These are phyloP conservation scores for Phaseolus coccineus DNA, from an alignment of 331 rosid genomes.

Conservation along the genomic window DNA sequence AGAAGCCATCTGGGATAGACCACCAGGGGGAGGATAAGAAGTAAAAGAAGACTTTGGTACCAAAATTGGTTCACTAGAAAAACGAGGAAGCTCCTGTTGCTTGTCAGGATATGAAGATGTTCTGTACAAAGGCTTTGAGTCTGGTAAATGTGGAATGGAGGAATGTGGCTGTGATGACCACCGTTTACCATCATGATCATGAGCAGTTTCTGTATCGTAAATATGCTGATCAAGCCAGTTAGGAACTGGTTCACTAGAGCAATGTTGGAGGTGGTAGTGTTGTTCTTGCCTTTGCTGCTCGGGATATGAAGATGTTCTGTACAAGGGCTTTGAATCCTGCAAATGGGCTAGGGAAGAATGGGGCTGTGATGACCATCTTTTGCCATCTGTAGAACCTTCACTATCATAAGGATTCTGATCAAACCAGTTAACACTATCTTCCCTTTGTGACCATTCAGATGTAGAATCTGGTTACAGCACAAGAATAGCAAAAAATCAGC, in stretches of 20 bases:
- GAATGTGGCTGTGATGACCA: slow-evolving; percentile 76
- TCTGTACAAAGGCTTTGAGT: slow-evolving; percentile 57
- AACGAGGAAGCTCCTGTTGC: slow-evolving; percentile 62
- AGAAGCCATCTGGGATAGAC: slow-evolving; percentile 59
- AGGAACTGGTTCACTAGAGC: slow-evolving; percentile 53
- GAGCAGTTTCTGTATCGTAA: slow-evolving; percentile 53
- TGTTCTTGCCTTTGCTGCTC: slow-evolving; percentile 49
- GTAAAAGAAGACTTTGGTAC: slow-evolving; percentile 64
- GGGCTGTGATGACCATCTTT: slow-evolving; percentile 52
- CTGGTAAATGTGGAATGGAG: slow-evolving; percentile 47
- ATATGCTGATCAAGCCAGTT: slow-evolving; percentile 70
- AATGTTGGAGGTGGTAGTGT: slow-evolving; percentile 53
- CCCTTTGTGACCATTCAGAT: slow-evolving; percentile 55
- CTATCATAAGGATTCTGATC: slow-evolving; percentile 48
- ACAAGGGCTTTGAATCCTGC: slow-evolving; percentile 55
- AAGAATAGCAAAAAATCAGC: slow-evolving; percentile 36
- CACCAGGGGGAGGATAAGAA: slow-evolving; percentile 79
- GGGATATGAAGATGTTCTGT: slow-evolving; percentile 52
- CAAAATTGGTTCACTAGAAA: slow-evolving; percentile 63
- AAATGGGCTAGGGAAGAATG: slow-evolving; percentile 50
- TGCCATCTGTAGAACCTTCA: slow-evolving; percentile 59
- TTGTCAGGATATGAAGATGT: slow-evolving; percentile 61
- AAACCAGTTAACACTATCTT: slow-evolving; percentile 42
- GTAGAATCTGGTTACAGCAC: slow-evolving; percentile 57
- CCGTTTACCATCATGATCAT: slow-evolving; percentile 57